phyloP scores from a whole-genome alignment of 495 filamentous ascomycete species.

The Oidiodendron maius region DNA sequence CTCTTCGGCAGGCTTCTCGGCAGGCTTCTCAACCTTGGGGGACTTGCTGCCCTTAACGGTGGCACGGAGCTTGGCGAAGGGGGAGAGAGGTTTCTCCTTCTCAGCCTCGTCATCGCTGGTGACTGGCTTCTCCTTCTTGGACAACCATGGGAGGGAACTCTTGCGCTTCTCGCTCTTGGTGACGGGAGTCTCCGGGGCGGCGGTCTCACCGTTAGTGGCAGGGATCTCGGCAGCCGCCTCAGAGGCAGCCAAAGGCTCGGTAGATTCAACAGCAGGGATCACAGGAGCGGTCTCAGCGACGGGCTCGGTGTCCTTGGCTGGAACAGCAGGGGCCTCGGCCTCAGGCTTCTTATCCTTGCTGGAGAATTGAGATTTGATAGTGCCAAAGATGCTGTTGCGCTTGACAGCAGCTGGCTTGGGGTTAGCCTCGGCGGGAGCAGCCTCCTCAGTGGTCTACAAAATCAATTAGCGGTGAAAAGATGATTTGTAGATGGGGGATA shows the following conservation, averaged over 20 bases:
- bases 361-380: conserved; percentile 26
- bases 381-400: conserved; percentile 42
- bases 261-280: conserved; percentile 52
- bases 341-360: conserved; percentile 48
- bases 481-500: neutral
- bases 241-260: conserved; percentile 41
- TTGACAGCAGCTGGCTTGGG: conserved; percentile 26
- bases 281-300: conserved; percentile 50
- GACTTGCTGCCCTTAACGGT: conserved; percentile 45
- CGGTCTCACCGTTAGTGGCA: conserved; percentile 32
- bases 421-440: conserved; percentile 24
- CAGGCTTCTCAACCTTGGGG: conserved; percentile 30
- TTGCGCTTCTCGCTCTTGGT: conserved; percentile 48
- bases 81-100: conserved; percentile 50
- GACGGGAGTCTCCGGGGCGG: conserved; percentile 33
- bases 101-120: conserved; percentile 40
- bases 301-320: conserved; percentile 29
- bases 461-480: neutral
- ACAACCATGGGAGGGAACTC: conserved; percentile 48
- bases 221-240: conserved; percentile 29
- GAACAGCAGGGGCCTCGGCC: conserved; percentile 35
- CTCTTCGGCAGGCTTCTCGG: conserved; percentile 33
- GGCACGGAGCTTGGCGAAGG: conserved; percentile 52
- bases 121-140: conserved; percentile 41
- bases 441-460: neutral